Conservation (phyloP, 176 grass and related monocot genomes). For the Triticum urartu region DNA sequence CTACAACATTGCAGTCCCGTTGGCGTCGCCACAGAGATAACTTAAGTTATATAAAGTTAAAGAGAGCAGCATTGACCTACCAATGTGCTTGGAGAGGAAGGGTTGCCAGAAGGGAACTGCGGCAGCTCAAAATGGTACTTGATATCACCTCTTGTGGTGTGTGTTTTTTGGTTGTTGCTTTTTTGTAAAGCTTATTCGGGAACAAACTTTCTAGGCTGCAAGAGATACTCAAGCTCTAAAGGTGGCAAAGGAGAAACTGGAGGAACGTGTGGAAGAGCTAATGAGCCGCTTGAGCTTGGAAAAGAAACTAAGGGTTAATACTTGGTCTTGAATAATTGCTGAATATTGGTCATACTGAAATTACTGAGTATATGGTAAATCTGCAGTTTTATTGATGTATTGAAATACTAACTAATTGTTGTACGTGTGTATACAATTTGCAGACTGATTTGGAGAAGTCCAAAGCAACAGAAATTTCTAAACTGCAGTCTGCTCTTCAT, state of each 20-base stretch:
- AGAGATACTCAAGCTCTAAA: conserved; percentile 79
- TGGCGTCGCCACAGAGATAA: conserved; percentile 70
- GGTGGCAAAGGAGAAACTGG: conserved; percentile 78
- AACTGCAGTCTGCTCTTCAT: conserved; percentile 57
- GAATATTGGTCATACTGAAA: conserved; percentile 1
- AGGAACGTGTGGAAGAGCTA: conserved; percentile 79
- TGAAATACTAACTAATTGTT: conserved; percentile 4
- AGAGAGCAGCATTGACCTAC: conserved; percentile 65
- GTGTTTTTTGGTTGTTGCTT: not conserved
- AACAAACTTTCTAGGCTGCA: conserved; percentile 55
- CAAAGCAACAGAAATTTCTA: conserved; percentile 65
- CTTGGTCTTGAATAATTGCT: conserved; percentile 27
- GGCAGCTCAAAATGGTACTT: conserved; percentile 82
- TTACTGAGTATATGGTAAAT: conserved; percentile 5
- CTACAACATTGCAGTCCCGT: conserved; percentile 46
- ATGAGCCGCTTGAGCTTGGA: conserved; percentile 48
- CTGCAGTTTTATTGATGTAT: conserved; percentile 17
- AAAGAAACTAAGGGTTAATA: conserved; percentile 63
- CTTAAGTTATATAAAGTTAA: conserved; percentile 54
- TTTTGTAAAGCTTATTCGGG: conserved; percentile 23
- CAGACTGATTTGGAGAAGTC: conserved; percentile 76
- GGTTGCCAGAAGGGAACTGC: conserved; percentile 78
- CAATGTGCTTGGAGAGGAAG: conserved; percentile 88
- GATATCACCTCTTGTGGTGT: conserved; percentile 17
- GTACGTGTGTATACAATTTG: conserved; percentile 31